Evolutionary conservation across 1,284 basidiomycete species (phyloP), one percentile per base, ranked within the genome.

Genomic region (Trichosporon sp.): DNA sequence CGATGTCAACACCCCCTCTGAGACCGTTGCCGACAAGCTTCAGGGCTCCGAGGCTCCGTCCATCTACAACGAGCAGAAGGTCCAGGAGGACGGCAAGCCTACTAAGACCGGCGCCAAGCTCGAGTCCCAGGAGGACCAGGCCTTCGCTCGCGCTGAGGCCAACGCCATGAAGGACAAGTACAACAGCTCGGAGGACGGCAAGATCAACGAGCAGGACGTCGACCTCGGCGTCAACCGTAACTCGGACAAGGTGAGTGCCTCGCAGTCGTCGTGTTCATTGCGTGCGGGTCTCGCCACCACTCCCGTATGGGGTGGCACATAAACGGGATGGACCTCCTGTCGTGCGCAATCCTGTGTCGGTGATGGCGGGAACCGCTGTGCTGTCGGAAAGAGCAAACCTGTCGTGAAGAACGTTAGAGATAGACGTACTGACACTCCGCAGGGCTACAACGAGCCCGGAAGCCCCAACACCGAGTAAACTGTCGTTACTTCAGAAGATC

Each of bases 1-100:
- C 54, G 66, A 67, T n/a, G 66, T 67, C 10, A 67, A 67, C 66
- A 67, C 66, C 7, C 66, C 66, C 31, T 31, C 37, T 14, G 66
- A 67, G 66, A 32, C 59, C 35, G 7, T 63, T 31, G 59, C 59
- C 59, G 59, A 63, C 59, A 54, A 54, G 66, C 8, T 67, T n/a
- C 37, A 56, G 32, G 67, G 32, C 31, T n/a, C 59, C 16, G 59
- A 63, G 32, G 59, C 59, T 8, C 59, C 59, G 59, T 32, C 35
- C 59, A 35, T 63, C 16, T 11, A 63, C 59, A 63, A 63, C 59
- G 59, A 63, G 59, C 31, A 32, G 31, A 16, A 16, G 12, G 59
- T 12, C 59, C 14, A 37, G 59, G 32, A 40, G 38, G 38, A 40
- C 38, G 38, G 38, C 38, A 40, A 40, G 38, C 8, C 38, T 12